Evolutionary conservation across 1,139 yeast genomes (phyloP).

Genomic region (Scheffersomyces lignicola): DNA sequence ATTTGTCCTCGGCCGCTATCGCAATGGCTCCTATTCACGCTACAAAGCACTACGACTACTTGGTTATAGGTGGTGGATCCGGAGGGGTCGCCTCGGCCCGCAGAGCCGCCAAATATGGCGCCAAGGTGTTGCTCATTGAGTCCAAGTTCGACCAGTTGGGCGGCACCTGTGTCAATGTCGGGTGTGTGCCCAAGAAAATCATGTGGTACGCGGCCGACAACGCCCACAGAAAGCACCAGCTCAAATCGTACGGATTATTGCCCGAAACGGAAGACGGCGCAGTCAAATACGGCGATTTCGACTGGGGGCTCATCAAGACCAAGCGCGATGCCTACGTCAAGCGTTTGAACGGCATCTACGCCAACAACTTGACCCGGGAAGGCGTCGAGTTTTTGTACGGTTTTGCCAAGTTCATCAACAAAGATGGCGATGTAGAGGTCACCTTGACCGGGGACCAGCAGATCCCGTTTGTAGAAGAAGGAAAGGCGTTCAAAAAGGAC

Average conservation of each 20-base stretch:
- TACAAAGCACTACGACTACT: slow-evolving; percentile 71
- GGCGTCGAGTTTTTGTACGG: slow-evolving; percentile 88
- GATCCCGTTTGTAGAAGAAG: slow-evolving; percentile 31
- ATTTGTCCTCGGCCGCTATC: slow-evolving; percentile 22
- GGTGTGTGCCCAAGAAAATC: slow-evolving; percentile 97
- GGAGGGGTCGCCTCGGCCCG: slow-evolving; percentile 99
- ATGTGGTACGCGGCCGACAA: slow-evolving; percentile 97
- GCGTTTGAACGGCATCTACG: slow-evolving; percentile 91
- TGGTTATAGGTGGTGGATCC: slow-evolving; percentile 99
- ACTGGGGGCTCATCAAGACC: slow-evolving; percentile 77
- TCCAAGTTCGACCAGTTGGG: slow-evolving; percentile 70
- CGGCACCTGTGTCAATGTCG: slow-evolving; percentile 98
- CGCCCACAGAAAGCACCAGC: slow-evolving; percentile 72
- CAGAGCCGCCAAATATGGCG: slow-evolving; percentile 93
- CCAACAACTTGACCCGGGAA: slow-evolving; percentile 79
- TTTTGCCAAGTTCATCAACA: slow-evolving; percentile 71
- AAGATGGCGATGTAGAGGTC: slow-evolving; percentile 77
- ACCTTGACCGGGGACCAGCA: slow-evolving; percentile 46
- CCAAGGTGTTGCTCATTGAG: slow-evolving; percentile 81
- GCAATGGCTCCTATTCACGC: slow-evolving; percentile 42
- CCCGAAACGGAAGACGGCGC: slow-evolving; percentile 41
- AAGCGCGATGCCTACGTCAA: slow-evolving; percentile 90
- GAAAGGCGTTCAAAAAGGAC: slow-evolving; percentile 31
- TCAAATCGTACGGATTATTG: slow-evolving; percentile 75
- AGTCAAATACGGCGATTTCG: slow-evolving; percentile 57